phyloP scores from a whole-genome alignment of 176 grass and related monocot genomes.

The Alloteropsis semialata region DNA sequence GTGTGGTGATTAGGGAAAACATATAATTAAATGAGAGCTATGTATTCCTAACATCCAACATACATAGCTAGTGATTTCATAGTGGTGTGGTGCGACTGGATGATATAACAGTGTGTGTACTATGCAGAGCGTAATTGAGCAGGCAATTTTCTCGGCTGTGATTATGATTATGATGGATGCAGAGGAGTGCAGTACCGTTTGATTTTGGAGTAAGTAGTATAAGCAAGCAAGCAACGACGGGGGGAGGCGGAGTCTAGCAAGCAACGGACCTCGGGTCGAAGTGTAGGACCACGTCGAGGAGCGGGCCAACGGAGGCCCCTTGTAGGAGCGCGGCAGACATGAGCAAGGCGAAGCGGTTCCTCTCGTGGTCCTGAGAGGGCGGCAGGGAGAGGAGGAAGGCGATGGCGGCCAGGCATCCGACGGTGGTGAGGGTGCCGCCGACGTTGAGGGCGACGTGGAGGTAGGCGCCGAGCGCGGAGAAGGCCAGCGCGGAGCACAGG shows the following conservation, averaged over 20 bases:
- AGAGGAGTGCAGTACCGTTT: no score
- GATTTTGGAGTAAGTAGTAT: no score
- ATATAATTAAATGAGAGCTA: no score
- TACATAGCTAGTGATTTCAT: no score
- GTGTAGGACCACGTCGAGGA: constrained; percentile 40
- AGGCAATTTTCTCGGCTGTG: no score
- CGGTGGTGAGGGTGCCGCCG: constrained; percentile 52
- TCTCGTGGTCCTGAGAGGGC: constrained; percentile 31
- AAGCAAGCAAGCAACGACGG: no score
- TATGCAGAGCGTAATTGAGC: no score
- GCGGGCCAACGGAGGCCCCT: constrained; percentile 58
- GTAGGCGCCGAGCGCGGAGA: constrained; percentile 57
- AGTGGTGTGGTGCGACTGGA: no score
- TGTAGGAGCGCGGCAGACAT: constrained; percentile 50
- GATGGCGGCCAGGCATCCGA: constrained; percentile 50
- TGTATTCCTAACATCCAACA: no score
- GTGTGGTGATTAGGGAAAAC: no score
- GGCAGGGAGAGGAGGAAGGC: constrained; percentile 46
- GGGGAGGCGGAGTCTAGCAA: no score
- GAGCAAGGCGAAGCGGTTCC: constrained; percentile 40
- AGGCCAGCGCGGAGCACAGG: constrained; percentile 59
- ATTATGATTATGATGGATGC: no score
- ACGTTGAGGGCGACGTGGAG: constrained; percentile 58
- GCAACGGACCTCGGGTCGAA: constrained; percentile 62
- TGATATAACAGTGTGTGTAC: neutral